Conservation (phyloP, 495 filamentous ascomycete genomes). For the Usnea hakonensis region DNA sequence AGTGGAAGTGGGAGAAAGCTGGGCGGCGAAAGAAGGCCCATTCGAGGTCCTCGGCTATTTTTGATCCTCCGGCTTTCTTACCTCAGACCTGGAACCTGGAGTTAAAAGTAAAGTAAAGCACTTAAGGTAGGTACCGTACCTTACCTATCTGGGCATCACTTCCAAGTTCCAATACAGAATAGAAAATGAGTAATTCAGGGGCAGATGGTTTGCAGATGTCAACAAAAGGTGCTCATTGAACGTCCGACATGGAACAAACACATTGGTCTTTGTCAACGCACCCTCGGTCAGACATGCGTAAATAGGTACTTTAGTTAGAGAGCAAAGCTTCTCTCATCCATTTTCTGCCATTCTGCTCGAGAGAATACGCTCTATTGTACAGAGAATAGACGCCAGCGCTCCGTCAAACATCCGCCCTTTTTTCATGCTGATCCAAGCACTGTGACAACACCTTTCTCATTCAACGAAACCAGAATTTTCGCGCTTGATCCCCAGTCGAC, state of each 20-base stretch:
- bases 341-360: background rate
- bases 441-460: constrained; percentile 67
- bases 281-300: background rate
- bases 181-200: background rate
- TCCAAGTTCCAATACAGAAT: background rate
- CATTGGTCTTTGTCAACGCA: constrained; percentile 3
- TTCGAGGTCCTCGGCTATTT: constrained; percentile 3
- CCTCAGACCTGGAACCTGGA: background rate
- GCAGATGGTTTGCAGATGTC: background rate
- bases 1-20: background rate
- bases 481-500: constrained; percentile 71
- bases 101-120: background rate
- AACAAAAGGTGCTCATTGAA: background rate
- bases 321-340: background rate
- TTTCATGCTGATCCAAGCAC: constrained; percentile 43
- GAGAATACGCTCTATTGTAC: background rate
- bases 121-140: too few species aligned
- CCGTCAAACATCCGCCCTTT: background rate
- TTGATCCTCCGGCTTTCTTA: background rate
- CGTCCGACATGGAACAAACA: background rate
- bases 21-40: constrained; percentile 1
- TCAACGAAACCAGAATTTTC: constrained; percentile 63
- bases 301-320: too few species aligned
- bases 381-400: background rate
- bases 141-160: background rate